Evolutionary conservation across 1,284 basidiomycete species (phyloP).

Genomic region (Cryptococcus sp.): DNA sequence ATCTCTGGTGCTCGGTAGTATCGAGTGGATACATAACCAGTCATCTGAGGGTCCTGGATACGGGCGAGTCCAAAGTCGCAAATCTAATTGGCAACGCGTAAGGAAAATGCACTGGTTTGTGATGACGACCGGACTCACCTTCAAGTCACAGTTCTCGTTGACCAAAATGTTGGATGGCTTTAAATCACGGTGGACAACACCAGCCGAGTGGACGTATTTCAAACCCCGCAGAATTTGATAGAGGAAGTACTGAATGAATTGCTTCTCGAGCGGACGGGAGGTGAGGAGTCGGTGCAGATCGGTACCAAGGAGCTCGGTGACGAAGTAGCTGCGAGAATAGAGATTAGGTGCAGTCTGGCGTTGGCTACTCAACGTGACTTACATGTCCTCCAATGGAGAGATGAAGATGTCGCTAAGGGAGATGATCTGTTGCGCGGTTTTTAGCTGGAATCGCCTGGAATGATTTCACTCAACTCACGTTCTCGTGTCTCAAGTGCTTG

Average conservation of each 20-base stretch:
- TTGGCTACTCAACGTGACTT: slow-evolving; percentile 38
- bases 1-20: slow-evolving; percentile 99
- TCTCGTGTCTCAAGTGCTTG: slow-evolving; percentile 99
- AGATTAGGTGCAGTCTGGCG: too few relatives aligned
- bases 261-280: slow-evolving; percentile 95
- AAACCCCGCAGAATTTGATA: slow-evolving; percentile 98
- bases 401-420: slow-evolving; percentile 99
- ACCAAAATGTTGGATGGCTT: slow-evolving; percentile 99
- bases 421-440: slow-evolving; percentile 72
- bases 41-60: slow-evolving; percentile 94
- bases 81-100: slow-evolving; percentile 61
- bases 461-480: slow-evolving; percentile 59
- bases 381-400: slow-evolving; percentile 96
- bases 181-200: slow-evolving; percentile 97
- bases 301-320: slow-evolving; percentile 97
- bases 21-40: slow-evolving; percentile 97
- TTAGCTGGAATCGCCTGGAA: slow-evolving; percentile 8
- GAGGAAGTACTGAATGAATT: slow-evolving; percentile 99
- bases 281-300: slow-evolving; percentile 97
- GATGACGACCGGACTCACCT: slow-evolving; percentile 55
- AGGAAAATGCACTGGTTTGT: background rate
- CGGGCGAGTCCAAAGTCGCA: slow-evolving; percentile 98
- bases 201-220: slow-evolving; percentile 99
- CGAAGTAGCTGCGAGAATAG: slow-evolving; percentile 74
- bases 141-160: slow-evolving; percentile 99